These are phyloP conservation scores for Fusarium gaditjirri DNA, from an alignment of 2,329 filamentous ascomycete species.

Conservation along the genomic window DNA sequence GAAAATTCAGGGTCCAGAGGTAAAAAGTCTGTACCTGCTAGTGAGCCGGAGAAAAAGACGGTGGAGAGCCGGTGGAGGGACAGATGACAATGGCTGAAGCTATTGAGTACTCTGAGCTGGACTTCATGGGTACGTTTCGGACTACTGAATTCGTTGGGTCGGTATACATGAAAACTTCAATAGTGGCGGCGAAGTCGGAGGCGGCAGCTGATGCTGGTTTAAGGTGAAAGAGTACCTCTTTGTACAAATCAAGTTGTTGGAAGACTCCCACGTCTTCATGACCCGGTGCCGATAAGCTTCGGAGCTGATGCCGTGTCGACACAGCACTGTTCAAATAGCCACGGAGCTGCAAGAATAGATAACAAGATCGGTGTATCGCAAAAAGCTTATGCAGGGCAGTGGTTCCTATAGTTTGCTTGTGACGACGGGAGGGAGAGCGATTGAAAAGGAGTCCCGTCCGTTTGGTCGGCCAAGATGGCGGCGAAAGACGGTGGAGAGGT, in stretches of 20 bases:
- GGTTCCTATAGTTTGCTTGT: constrained; percentile 15
- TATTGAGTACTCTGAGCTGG: constrained; percentile 28
- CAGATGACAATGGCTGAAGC: constrained; percentile 36
- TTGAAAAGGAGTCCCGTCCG: constrained; percentile 32
- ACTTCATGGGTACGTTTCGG: constrained; percentile 25
- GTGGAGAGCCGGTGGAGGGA: constrained; percentile 41
- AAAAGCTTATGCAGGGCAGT: constrained; percentile 4
- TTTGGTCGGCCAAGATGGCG: constrained; percentile 29
- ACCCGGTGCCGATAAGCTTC: constrained; percentile 25
- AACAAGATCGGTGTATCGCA: constrained; percentile 4
- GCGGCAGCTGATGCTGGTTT: constrained; percentile 12
- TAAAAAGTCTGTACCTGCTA: constrained; percentile 39
- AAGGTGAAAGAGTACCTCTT: constrained; percentile 14
- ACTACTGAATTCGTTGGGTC: constrained; percentile 30
- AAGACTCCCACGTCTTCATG: constrained; percentile 13
- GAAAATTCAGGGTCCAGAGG: constrained; percentile 14
- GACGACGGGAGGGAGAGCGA: constrained; percentile 23
- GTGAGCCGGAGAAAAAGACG: constrained; percentile 40
- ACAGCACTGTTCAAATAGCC: constrained; percentile 3
- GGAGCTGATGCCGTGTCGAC: constrained; percentile 16
- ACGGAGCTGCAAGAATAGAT: constrained; percentile 3
- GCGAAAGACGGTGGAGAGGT: constrained; percentile 35
- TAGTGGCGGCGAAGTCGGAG: constrained; percentile 28
- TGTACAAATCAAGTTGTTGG: constrained; percentile 7
- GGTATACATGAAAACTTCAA: constrained; percentile 35